These are phyloP conservation scores for Didymella pinodella DNA, from an alignment of 2,329 filamentous ascomycete genomes.

Conservation along the genomic window DNA sequence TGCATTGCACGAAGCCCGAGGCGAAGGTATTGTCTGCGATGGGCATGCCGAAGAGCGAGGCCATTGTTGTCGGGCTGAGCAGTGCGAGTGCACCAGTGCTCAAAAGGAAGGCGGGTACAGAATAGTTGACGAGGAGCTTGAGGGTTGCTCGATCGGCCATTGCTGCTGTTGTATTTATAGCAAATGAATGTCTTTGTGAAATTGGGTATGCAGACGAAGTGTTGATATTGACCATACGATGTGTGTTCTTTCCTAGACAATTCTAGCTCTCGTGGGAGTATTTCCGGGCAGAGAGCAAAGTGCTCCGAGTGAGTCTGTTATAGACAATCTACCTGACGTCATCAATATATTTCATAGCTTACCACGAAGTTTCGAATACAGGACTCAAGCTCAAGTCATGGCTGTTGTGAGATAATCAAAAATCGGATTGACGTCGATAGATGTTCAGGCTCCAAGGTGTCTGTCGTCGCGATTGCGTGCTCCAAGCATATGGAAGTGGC, in stretches of 20 bases:
- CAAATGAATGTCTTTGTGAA: too few species aligned
- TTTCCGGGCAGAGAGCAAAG: too few species aligned
- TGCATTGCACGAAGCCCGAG: slow-evolving; percentile 29
- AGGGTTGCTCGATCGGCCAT: slow-evolving; percentile 14
- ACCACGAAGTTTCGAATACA: not conserved
- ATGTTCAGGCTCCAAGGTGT: too few species aligned
- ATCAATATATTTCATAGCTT: not conserved
- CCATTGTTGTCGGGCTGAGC: slow-evolving; percentile 24
- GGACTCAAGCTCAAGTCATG: not conserved
- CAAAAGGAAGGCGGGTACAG: slow-evolving; percentile 23
- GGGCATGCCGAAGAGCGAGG: slow-evolving; percentile 26
- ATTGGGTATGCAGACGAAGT: too few species aligned
- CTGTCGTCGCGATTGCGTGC: not conserved
- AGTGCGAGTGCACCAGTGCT: slow-evolving; percentile 22
- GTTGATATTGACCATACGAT: too few species aligned
- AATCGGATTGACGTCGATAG: too few species aligned
- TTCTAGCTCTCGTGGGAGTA: not conserved
- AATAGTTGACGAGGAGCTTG: slow-evolving; percentile 26
- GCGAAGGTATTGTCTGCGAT: slow-evolving; percentile 22
- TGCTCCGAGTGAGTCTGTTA: not conserved
- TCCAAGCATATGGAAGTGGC: not conserved
- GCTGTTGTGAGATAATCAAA: not conserved
- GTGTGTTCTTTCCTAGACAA: not conserved
- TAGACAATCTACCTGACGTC: not conserved
- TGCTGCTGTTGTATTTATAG: not conserved